Conservation (phyloP, 768 basidiomycete genomes). For the Mycena rosella region DNA sequence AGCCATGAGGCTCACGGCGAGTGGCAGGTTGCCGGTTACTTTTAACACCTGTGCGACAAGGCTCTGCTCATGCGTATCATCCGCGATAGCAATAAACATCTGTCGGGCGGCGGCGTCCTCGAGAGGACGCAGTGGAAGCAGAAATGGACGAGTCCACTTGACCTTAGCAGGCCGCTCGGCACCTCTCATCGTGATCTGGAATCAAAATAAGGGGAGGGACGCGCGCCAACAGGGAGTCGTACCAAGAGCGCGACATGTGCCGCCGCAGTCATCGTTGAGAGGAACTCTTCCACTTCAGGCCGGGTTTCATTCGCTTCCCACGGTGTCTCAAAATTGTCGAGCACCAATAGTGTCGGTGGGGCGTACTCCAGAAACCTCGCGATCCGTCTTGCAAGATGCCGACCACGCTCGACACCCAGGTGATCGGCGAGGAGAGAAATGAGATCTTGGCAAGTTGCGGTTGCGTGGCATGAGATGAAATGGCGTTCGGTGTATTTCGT, state of each 20-base stretch:
- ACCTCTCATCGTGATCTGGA: no score
- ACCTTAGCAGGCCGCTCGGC: no score
- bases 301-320: neutral
- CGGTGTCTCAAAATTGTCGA: neutral
- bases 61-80: neutral
- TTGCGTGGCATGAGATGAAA: neutral
- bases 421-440: neutral
- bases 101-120: no score
- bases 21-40: neutral
- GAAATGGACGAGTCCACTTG: no score
- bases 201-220: no score
- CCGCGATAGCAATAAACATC: neutral
- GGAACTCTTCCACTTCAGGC: neutral
- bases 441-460: neutral
- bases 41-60: neutral
- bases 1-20: neutral
- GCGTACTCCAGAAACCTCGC: neutral
- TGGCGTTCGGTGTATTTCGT: neutral
- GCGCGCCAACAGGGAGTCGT: neutral
- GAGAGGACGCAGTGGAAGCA: no score
- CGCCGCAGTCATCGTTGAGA: neutral
- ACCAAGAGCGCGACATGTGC: neutral
- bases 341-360: neutral
- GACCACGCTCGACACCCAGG: neutral
- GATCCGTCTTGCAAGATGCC: neutral